A percentile compares a stretch with the other conserved stretches of the same genome.
These are phyloP conservation scores for Neurospora sp. DNA, from an alignment of 495 filamentous ascomycete genomes.

Conservation along the genomic window DNA sequence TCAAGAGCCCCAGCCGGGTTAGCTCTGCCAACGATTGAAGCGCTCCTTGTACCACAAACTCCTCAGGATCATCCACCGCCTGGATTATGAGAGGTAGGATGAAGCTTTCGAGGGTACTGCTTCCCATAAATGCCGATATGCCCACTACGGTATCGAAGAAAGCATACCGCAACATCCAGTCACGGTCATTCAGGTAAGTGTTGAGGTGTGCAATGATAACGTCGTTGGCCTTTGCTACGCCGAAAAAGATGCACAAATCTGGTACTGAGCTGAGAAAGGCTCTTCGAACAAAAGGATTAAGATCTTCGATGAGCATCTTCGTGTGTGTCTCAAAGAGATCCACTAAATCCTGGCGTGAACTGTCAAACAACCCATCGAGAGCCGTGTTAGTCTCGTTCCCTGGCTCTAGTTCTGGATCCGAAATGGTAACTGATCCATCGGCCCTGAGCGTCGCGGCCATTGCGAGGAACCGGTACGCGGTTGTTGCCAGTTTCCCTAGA, in stretches of 20 bases:
- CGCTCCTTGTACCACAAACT: conserved; percentile 87
- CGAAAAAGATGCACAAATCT: conserved; percentile 90
- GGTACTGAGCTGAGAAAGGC: conserved; percentile 92
- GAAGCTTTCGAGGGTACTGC: conserved; percentile 82
- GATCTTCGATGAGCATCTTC: conserved; percentile 80
- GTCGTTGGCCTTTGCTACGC: conserved; percentile 78
- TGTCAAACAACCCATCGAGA: conserved; percentile 76
- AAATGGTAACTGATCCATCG: conserved; percentile 67
- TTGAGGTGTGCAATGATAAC: conserved; percentile 92
- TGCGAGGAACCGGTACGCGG: conserved; percentile 73
- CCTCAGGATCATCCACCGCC: conserved; percentile 90
- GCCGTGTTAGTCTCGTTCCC: conserved; percentile 45
- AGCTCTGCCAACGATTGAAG: conserved; percentile 82
- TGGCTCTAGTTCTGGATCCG: conserved; percentile 75
- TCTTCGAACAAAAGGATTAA: conserved; percentile 75
- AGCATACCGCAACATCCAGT: conserved; percentile 94
- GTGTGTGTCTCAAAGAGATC: conserved; percentile 78
- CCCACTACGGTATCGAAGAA: conserved; percentile 95
- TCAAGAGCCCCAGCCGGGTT: conserved; percentile 78
- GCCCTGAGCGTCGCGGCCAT: conserved; percentile 81
- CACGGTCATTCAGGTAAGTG: conserved; percentile 91
- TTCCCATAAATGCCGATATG: conserved; percentile 83
- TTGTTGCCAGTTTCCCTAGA: conserved; percentile 84
- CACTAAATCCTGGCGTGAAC: conserved; percentile 64
- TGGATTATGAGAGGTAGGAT: conserved; percentile 95